A percentile compares a stretch with the other conserved stretches of the same genome.
phyloP scores from a whole-genome alignment of 495 filamentous ascomycete genomes.

The Copromyces sp. region DNA sequence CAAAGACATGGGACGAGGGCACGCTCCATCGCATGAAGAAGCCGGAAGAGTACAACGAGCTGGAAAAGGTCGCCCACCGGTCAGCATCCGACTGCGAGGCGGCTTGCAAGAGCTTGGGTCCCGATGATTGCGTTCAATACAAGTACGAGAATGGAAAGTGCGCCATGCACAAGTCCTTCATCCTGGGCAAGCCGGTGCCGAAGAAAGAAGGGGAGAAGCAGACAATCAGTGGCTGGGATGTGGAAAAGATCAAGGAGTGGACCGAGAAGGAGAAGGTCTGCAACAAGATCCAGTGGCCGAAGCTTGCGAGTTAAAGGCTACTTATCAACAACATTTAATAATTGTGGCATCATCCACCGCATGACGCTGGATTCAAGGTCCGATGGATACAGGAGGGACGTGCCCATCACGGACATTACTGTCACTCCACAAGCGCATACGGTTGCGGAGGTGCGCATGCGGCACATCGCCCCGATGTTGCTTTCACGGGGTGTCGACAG shows the following conservation, averaged over 20 bases:
- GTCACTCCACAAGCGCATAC: neutral
- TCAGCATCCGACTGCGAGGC: conserved; percentile 32
- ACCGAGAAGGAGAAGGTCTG: conserved; percentile 19
- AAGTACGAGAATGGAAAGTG: conserved; percentile 25
- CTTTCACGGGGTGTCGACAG: neutral
- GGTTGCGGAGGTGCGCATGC: neutral
- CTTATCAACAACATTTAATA: neutral
- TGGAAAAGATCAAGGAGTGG: conserved; percentile 26
- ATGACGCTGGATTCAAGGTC: neutral
- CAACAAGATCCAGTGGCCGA: conserved; percentile 23
- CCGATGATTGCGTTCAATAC: conserved; percentile 29
- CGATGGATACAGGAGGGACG: neutral
- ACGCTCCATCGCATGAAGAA: conserved; percentile 22
- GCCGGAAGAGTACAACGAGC: conserved; percentile 15
- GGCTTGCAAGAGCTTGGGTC: conserved; percentile 29
- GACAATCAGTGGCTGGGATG: conserved; percentile 27
- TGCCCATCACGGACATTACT: neutral
- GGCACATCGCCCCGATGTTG: neutral
- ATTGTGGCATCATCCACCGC: neutral
- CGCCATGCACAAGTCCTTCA: conserved; percentile 17
- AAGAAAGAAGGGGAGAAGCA: conserved; percentile 8
- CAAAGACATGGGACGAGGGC: conserved; percentile 15
- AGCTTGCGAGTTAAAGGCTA: conserved; percentile 8
- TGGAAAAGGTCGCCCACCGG: conserved; percentile 28
- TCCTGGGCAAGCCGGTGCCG: conserved; percentile 23